Percentiles rank a stretch among this genome's conserved stretches.
These are phyloP conservation scores for Aphanoascus verrucosus DNA, from an alignment of 2,329 filamentous ascomycete genomes.

Conservation along the genomic window DNA sequence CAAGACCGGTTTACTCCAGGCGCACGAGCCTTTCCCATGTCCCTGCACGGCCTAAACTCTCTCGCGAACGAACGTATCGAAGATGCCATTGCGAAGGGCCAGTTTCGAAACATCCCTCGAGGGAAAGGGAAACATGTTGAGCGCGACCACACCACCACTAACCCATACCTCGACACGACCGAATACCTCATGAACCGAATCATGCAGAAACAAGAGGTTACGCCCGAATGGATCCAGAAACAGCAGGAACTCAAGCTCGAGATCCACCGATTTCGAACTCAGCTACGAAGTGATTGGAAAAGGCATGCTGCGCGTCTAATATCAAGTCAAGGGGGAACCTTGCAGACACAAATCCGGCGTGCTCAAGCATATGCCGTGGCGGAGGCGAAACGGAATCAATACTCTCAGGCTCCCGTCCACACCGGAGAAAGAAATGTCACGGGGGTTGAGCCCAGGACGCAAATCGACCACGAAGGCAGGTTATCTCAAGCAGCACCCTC, in stretches of 20 bases:
- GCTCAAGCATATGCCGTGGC: constrained; percentile 66
- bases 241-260: constrained; percentile 76
- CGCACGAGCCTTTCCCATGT: constrained; percentile 61
- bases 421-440: background rate
- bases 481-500: constrained; percentile 13
- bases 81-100: constrained; percentile 80
- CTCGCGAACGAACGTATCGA: constrained; percentile 89
- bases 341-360: constrained; percentile 60
- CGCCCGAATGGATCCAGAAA: constrained; percentile 97
- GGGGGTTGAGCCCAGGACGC: constrained; percentile 10
- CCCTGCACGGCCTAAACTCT: constrained; percentile 65
- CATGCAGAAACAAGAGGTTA: constrained; percentile 89
- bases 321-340: constrained; percentile 60
- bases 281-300: constrained; percentile 74
- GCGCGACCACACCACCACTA: constrained; percentile 69
- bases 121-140: constrained; percentile 61
- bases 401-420: background rate
- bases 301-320: constrained; percentile 72
- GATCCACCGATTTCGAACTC: constrained; percentile 56
- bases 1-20: constrained; percentile 68
- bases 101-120: constrained; percentile 74
- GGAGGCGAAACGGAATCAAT: constrained; percentile 27
- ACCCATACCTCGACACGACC: constrained; percentile 87
- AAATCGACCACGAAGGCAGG: constrained; percentile 22
- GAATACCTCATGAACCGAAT: constrained; percentile 99